Conservation (phyloP, 345 rosid species). For the Salix purpurea region DNA sequence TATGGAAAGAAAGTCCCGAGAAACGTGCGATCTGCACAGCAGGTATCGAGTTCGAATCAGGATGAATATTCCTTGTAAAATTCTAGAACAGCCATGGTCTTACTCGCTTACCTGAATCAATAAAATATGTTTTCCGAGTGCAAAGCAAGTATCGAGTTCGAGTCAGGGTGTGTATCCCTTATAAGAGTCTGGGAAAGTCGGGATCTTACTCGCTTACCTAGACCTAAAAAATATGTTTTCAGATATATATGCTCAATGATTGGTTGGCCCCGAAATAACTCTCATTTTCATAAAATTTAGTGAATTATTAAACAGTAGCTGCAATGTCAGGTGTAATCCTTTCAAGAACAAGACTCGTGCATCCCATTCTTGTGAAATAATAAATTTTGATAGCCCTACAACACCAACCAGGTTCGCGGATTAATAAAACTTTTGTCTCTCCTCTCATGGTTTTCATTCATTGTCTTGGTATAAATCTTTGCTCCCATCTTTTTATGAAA, state of each 20-base stretch:
- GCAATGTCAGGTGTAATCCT: neutral
- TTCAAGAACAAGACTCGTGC: neutral
- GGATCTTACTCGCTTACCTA: no score
- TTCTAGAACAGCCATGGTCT: accelerated
- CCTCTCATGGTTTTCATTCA: neutral
- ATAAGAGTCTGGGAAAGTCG: accelerated
- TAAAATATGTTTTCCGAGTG: no score
- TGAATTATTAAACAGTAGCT: neutral
- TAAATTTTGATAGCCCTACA: neutral
- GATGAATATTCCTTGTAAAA: accelerated
- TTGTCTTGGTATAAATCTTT: neutral
- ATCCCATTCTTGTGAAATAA: neutral
- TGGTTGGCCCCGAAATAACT: neutral
- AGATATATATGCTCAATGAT: neutral
- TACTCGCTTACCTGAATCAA: no score
- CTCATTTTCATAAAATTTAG: neutral
- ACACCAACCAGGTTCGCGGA: neutral
- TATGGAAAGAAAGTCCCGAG: neutral
- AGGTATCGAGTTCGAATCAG: no score
- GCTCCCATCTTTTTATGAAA: no score
- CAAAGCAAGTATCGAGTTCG: no score
- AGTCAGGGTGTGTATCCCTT: no score
- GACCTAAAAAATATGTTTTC: no score
- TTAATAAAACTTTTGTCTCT: neutral
- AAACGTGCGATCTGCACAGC: accelerated